phyloP scores from a whole-genome alignment of 169 alveolate genomes.

The Babesia ovis region DNA sequence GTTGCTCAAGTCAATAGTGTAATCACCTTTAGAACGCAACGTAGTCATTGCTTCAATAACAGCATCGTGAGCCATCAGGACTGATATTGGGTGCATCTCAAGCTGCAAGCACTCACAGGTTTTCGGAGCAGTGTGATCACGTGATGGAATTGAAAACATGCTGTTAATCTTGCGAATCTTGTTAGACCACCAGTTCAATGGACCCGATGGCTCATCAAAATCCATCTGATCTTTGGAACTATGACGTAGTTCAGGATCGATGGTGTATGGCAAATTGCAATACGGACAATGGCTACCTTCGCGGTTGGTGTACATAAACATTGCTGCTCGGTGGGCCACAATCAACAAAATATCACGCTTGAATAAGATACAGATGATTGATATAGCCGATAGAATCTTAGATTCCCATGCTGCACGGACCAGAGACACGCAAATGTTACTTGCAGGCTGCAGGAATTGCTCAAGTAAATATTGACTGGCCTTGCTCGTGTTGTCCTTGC shows the following conservation, averaged over 20 bases:
- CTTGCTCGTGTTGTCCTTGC: constrained; percentile 15
- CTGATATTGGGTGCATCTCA: constrained; percentile 38
- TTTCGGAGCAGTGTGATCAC: not conserved
- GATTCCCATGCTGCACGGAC: constrained; percentile 58
- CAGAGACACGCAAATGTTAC: constrained; percentile 25
- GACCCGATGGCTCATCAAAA: not conserved
- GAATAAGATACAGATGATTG: constrained; percentile 43
- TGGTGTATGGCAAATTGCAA: constrained; percentile 15
- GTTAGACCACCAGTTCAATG: constrained; percentile 38
- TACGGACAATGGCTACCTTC: constrained; percentile 27
- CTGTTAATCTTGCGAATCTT: constrained; percentile 41
- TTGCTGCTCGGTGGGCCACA: constrained; percentile 40
- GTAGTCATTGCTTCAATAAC: constrained; percentile 44
- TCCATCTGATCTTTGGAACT: constrained; percentile 13
- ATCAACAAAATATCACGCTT: constrained; percentile 55
- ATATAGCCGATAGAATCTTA: constrained; percentile 43
- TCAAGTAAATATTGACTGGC: constrained; percentile 59
- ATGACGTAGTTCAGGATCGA: not conserved
- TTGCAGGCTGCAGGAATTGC: constrained; percentile 58
- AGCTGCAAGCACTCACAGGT: constrained; percentile 42
- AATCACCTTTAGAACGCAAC: constrained; percentile 12
- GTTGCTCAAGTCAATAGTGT: not conserved
- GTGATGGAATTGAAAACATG: constrained; percentile 12
- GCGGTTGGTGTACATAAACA: constrained; percentile 16
- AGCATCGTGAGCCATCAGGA: constrained; percentile 57